Conservation (phyloP, 1,139 yeast genomes). For the Eremothecium sinecaudum region DNA sequence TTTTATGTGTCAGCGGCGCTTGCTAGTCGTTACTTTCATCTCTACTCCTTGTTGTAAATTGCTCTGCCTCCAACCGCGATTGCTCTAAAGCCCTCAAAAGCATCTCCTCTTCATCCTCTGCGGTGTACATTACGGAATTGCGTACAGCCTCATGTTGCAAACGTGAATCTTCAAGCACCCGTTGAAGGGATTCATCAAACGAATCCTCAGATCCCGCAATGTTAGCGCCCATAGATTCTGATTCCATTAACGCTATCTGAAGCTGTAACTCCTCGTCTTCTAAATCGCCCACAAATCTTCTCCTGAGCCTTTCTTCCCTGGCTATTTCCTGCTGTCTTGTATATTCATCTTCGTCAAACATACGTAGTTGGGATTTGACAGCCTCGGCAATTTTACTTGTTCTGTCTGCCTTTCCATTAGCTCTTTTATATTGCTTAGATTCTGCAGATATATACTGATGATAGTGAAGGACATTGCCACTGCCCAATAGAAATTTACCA, state of each 20-base stretch:
- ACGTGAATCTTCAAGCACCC: constrained; percentile 29
- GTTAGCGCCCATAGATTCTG: constrained; percentile 15
- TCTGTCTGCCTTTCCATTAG: constrained; percentile 11
- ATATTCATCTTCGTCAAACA: constrained; percentile 29
- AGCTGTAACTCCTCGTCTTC: constrained; percentile 38
- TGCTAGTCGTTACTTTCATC: too few relatives aligned
- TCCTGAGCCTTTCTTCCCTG: constrained; percentile 17
- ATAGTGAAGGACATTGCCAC: constrained; percentile 26
- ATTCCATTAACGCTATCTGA: constrained; percentile 36
- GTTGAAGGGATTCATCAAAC: constrained; percentile 18
- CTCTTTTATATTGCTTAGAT: constrained; percentile 10
- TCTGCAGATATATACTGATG: constrained; percentile 22
- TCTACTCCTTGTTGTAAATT: too few relatives aligned
- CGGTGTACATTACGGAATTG: constrained; percentile 9
- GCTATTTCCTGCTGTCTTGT: constrained; percentile 17
- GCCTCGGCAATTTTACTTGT: constrained; percentile 27
- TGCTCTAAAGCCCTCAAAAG: constrained; percentile 32
- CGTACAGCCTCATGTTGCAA: constrained; percentile 34
- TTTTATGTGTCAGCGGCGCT: too few relatives aligned
- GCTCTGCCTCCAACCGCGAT: constrained; percentile 25
- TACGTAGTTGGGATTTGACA: constrained; percentile 22
- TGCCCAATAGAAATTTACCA: constrained; percentile 25
- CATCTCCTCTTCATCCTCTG: constrained; percentile 30
- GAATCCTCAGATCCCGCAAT: constrained; percentile 7
- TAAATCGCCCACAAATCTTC: constrained; percentile 30